phyloP scores from a whole-genome alignment of 495 filamentous ascomycete species.

The Talaromyces wortmannii region DNA sequence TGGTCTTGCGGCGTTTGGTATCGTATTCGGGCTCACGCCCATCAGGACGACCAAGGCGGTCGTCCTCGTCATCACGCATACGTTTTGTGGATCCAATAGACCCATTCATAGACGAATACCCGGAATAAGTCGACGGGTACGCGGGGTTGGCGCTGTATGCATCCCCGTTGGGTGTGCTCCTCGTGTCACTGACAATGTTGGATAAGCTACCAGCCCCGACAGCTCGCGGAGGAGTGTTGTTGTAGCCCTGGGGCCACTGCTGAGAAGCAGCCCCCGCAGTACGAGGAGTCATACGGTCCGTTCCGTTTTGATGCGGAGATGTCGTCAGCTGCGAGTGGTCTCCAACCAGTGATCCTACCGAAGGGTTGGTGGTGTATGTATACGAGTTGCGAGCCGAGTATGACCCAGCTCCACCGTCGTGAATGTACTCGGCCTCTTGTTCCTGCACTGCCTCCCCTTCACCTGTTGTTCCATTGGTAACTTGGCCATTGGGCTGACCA shows the following conservation, averaged over 20 bases:
- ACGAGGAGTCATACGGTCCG: conserved; percentile 82
- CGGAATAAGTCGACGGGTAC: conserved; percentile 33
- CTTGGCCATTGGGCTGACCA: conserved; percentile 50
- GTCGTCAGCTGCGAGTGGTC: conserved; percentile 82
- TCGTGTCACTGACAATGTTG: conserved; percentile 83
- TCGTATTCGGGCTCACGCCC: conserved; percentile 59
- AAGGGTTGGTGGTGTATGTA: conserved; percentile 61
- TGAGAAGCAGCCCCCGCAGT: conserved; percentile 57
- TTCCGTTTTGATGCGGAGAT: conserved; percentile 79
- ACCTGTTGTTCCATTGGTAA: conserved; percentile 34
- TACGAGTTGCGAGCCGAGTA: conserved; percentile 64
- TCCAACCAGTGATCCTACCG: conserved; percentile 55
- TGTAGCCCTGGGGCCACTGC: conserved; percentile 75
- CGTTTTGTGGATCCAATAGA: conserved; percentile 61
- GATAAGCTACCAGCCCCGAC: conserved; percentile 74
- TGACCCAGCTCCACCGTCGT: conserved; percentile 57
- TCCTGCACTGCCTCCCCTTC: conserved; percentile 71
- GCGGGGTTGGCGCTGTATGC: conserved; percentile 46
- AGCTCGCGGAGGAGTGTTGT: conserved; percentile 72
- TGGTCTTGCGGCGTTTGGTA: conserved; percentile 78
- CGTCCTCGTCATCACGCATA: conserved; percentile 68
- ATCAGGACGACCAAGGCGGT: conserved; percentile 61
- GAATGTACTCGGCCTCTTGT: conserved; percentile 76
- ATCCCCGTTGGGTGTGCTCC: conserved; percentile 60
- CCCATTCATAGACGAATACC: conserved; percentile 54